Base-by-base conservation (phyloP, 768 basidiomycete genomes). In the Exsudoporus frostii region DNA sequence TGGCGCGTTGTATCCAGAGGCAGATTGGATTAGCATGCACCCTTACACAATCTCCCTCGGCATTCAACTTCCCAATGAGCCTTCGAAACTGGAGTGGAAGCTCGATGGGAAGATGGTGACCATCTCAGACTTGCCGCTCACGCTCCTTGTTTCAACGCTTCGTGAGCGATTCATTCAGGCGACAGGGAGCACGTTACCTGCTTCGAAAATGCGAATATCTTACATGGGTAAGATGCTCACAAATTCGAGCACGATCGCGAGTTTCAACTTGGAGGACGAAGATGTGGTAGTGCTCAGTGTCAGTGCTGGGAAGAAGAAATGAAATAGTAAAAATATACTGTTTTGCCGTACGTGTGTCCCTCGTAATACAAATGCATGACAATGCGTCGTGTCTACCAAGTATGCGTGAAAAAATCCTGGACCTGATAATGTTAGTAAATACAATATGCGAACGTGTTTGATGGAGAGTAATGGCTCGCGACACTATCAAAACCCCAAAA, bases 81-180 rank as follows among this genome's bases (percentile, higher is more conserved):
- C 86, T 1, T 82, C 85, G 32, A 93, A 90, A 67, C 87, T 94
- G 0, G 95, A 96, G 70, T 96, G 90, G 91, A 94, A 96, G 64
- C 76, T 97, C 49, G 84, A 96, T 63, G 95, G 94, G 0, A 79
- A 77, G 48, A 73, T 84, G 37, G 82, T 94, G 53, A 84, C 83
- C 10, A 78, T 99, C 52, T 79, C 84, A 1, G 92, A 97, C 52
- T 72, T 98, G 30, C 90, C 92, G 10, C 79, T 97, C 62, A 92
- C 82, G 51, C 73, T 92, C 41, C 74, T 95, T 41, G 88, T 98
- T 53, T 91, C 92, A 7, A 90, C 92, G 4, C 76, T 99, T 20
- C 86, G 96, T 38, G 95, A 98, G 68, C 85, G 92, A 49, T 90
- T 98, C 51, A 73, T 89, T 56, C 82, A 84, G 55, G 80, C 84